These are phyloP conservation scores for Zymoseptoria pseudotritici DNA, from an alignment of 2,329 filamentous ascomycete genomes.

Conservation along the genomic window DNA sequence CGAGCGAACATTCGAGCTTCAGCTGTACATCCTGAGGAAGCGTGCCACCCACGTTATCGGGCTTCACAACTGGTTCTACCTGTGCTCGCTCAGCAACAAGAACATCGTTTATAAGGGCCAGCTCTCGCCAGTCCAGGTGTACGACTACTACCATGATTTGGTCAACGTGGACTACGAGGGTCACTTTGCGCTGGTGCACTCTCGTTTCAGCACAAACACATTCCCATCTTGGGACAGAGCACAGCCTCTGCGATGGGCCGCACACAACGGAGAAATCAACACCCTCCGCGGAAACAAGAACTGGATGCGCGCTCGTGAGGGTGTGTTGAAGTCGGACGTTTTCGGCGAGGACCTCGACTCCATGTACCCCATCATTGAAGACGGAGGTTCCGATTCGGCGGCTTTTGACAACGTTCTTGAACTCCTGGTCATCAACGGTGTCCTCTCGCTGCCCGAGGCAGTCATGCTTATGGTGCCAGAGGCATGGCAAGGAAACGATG, in stretches of 20 bases:
- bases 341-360: conserved; percentile 87
- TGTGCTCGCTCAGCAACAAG: conserved; percentile 93
- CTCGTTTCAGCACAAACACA: conserved; percentile 95
- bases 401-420: conserved; percentile 97
- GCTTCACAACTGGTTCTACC: conserved; percentile 96
- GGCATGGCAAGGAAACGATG: conserved; percentile 88
- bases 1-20: conserved; percentile 78
- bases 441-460: conserved; percentile 87
- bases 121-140: conserved; percentile 87
- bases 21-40: conserved; percentile 91
- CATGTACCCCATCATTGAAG: conserved; percentile 91
- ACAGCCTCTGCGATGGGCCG: conserved; percentile 91
- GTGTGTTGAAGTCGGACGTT: conserved; percentile 83
- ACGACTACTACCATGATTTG: conserved; percentile 95
- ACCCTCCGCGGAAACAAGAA: conserved; percentile 97
- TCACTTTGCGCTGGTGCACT: conserved; percentile 94
- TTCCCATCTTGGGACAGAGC: conserved; percentile 98
- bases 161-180: conserved; percentile 96
- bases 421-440: conserved; percentile 87
- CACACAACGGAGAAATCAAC: conserved; percentile 98
- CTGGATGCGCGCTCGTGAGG: conserved; percentile 97
- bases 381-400: conserved; percentile 92
- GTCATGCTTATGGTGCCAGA: conserved; percentile 99
- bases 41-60: conserved; percentile 90
- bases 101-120: conserved; percentile 99